phyloP scores from a whole-genome alignment of 345 rosid genomes.

The Lenwebbia sp. region DNA sequence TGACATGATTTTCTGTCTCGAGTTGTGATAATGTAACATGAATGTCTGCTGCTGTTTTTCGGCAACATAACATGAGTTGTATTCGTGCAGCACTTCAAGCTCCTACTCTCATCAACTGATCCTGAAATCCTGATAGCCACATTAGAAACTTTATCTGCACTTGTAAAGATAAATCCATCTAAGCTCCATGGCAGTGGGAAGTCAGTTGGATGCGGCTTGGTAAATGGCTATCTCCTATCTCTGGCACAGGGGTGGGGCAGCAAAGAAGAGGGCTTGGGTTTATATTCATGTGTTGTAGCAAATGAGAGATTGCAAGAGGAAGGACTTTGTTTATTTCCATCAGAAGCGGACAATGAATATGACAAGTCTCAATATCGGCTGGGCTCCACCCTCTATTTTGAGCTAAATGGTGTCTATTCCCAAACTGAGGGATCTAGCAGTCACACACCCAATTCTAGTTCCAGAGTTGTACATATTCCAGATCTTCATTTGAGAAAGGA shows the following conservation, averaged over 20 bases:
- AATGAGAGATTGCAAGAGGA: constrained; percentile 80
- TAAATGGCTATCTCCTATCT: constrained; percentile 73
- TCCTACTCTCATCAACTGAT: constrained; percentile 85
- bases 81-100: constrained; percentile 72
- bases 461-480: constrained; percentile 57
- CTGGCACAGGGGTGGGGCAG: constrained; percentile 99
- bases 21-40: neutral
- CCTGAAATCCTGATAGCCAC: constrained; percentile 88
- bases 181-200: constrained; percentile 87
- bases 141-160: constrained; percentile 76
- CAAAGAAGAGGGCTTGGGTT: constrained; percentile 94
- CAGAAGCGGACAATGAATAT: constrained; percentile 43
- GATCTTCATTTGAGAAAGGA: constrained; percentile 79
- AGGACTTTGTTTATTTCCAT: constrained; percentile 79
- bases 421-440: constrained; percentile 29
- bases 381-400: constrained; percentile 84
- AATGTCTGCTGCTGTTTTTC: neutral
- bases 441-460: constrained; percentile 22
- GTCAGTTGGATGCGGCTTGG: constrained; percentile 77
- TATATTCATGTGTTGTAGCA: constrained; percentile 81
- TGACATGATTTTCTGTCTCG: neutral
- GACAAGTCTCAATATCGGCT: constrained; percentile 58
- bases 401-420: constrained; percentile 54
- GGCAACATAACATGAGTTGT: neutral
- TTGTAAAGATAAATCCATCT: constrained; percentile 81